These are phyloP conservation scores for Mycena amicta DNA, from an alignment of 768 basidiomycete species.

Conservation along the genomic window DNA sequence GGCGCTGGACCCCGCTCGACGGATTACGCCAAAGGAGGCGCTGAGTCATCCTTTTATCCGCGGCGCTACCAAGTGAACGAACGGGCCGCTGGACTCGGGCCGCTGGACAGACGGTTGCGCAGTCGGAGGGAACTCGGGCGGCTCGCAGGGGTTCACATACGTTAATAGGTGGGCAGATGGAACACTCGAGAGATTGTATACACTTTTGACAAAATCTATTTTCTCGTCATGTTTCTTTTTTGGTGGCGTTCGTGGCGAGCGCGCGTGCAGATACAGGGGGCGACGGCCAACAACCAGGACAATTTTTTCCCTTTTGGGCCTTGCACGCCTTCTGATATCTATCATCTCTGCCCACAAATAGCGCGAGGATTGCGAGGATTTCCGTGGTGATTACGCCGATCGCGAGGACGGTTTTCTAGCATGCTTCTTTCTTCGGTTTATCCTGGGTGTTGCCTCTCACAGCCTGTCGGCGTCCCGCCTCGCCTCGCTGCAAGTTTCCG, in stretches of 20 bases:
- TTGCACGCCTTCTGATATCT: too few relatives aligned
- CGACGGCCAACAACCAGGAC: neutral
- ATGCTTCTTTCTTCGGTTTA: neutral
- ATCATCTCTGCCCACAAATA: neutral
- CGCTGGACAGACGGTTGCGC: too few relatives aligned
- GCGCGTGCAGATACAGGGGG: neutral
- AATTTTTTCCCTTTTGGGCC: too few relatives aligned
- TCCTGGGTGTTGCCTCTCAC: neutral
- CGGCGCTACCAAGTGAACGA: constrained; percentile 38
- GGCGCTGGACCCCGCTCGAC: constrained; percentile 77
- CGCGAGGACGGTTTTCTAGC: neutral
- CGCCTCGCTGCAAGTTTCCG: neutral
- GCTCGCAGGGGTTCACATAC: too few relatives aligned
- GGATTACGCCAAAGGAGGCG: constrained; percentile 87
- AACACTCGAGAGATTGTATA: too few relatives aligned
- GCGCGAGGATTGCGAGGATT: neutral
- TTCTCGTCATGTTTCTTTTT: too few relatives aligned
- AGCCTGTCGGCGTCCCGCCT: neutral
- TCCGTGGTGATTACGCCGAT: neutral
- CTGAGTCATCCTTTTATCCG: constrained; percentile 85
- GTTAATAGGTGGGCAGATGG: too few relatives aligned
- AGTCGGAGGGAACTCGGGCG: too few relatives aligned
- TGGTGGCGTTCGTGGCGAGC: too few relatives aligned
- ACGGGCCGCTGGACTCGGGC: too few relatives aligned
- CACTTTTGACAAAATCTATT: too few relatives aligned